phyloP scores from a whole-genome alignment of 139 green algal genomes.

The Micractinium conductrix region DNA sequence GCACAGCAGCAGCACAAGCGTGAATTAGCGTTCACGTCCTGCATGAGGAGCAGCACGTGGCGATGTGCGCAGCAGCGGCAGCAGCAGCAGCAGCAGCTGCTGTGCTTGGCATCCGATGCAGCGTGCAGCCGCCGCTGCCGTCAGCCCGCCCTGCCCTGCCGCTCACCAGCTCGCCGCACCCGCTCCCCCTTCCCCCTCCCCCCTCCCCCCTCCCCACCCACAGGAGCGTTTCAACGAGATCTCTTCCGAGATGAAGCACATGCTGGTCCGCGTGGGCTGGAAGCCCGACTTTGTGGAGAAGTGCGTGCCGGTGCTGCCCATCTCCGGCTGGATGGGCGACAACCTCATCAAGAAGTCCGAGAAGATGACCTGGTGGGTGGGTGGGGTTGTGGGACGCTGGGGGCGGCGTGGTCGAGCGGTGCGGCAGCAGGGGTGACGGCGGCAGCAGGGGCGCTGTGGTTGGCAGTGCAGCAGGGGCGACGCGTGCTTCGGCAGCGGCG shows the following conservation, averaged over 20 bases:
- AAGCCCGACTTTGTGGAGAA: conserved; percentile 88
- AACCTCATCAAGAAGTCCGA: conserved; percentile 97
- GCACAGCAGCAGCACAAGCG: not conserved
- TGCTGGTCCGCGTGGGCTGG: conserved; percentile 85
- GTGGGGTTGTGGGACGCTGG: too few relatives aligned
- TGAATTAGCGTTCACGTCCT: not conserved
- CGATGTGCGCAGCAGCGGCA: not conserved
- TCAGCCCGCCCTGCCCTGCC: not conserved
- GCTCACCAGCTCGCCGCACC: not conserved
- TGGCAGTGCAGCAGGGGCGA: too few relatives aligned
- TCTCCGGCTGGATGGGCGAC: conserved; percentile 99
- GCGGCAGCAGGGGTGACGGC: too few relatives aligned
- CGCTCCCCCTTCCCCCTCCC: not conserved
- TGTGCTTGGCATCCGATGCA: not conserved
- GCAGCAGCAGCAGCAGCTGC: too few relatives aligned
- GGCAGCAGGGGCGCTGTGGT: too few relatives aligned
- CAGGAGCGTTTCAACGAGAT: conserved; percentile 98
- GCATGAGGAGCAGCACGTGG: not conserved
- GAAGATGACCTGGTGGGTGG: conserved; percentile 94
- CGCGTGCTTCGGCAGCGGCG: too few relatives aligned
- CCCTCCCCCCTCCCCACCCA: not conserved
- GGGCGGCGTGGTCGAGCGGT: too few relatives aligned
- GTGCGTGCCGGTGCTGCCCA: conserved; percentile 94
- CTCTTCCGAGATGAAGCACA: conserved; percentile 94
- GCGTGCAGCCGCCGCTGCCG: too few relatives aligned